Conservation (phyloP, 345 rosid species). For the Brassica nigra region DNA sequence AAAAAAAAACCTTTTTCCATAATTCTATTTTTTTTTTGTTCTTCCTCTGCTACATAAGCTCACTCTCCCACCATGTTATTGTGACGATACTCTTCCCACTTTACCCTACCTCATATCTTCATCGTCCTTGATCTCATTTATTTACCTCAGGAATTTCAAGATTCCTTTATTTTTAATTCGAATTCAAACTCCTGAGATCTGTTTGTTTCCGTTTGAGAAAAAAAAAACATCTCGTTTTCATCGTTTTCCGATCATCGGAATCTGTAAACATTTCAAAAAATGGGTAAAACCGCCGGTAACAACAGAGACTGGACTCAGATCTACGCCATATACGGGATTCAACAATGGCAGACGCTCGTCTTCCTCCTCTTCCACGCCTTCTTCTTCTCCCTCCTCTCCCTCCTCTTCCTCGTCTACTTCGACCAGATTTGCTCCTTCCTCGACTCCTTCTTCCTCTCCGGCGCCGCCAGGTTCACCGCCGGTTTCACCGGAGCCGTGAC, state of each 20-base stretch:
- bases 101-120: slow-evolving; percentile 6
- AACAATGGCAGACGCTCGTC: slow-evolving; percentile 87
- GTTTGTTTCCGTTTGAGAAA: not conserved
- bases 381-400: slow-evolving; percentile 64
- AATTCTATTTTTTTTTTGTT: not conserved
- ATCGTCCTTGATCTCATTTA: not conserved
- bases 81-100: slow-evolving; percentile 24
- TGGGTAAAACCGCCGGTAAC: slow-evolving; percentile 48
- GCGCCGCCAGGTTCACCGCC: slow-evolving; percentile 69
- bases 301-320: slow-evolving; percentile 90
- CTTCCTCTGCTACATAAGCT: slow-evolving; percentile 14
- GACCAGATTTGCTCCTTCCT: slow-evolving; percentile 59
- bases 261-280: not conserved
- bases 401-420: slow-evolving; percentile 80
- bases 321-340: slow-evolving; percentile 91
- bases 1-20: not conserved
- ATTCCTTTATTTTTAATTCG: not conserved
- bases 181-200: slow-evolving; percentile 9
- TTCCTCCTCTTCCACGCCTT: slow-evolving; percentile 76
- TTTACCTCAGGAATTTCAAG: not conserved
- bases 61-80: slow-evolving; percentile 32
- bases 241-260: not conserved
- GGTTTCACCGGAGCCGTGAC: slow-evolving; percentile 79
- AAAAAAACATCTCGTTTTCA: slow-evolving; percentile 29
- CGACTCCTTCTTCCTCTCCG: slow-evolving; percentile 47